These are phyloP conservation scores for Metschnikowia similis DNA, from an alignment of 805 yeast species.

Conservation along the genomic window DNA sequence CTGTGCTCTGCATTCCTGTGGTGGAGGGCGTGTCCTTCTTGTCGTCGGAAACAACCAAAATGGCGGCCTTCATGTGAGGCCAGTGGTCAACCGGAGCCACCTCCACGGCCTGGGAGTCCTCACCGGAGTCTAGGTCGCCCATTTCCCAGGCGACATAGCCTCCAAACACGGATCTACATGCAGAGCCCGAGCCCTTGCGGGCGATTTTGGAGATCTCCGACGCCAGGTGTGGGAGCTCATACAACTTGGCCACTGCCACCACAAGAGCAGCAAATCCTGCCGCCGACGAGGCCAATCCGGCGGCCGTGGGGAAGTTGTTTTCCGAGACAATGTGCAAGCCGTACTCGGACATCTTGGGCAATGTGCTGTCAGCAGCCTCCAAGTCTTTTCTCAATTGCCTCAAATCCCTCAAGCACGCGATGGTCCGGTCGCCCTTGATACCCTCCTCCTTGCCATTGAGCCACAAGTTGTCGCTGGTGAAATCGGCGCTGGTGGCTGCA, in stretches of 20 bases:
- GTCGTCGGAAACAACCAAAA: conserved; percentile 86
- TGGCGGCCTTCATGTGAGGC: conserved; percentile 88
- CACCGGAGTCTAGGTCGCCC: conserved; percentile 76
- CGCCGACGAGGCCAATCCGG: conserved; percentile 96
- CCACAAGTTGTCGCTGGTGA: conserved; percentile 66
- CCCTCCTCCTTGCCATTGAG: conserved; percentile 83
- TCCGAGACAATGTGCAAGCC: conserved; percentile 80
- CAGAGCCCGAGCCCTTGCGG: conserved; percentile 97
- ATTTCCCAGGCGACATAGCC: conserved; percentile 99
- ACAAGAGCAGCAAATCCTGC: conserved; percentile 98
- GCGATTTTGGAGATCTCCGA: conserved; percentile 91
- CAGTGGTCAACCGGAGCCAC: conserved; percentile 81
- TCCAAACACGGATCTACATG: conserved; percentile 94
- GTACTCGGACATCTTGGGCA: conserved; percentile 62
- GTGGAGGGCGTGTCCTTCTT: conserved; percentile 95
- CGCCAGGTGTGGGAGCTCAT: conserved; percentile 75
- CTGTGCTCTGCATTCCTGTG: conserved; percentile 95
- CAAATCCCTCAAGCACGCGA: conserved; percentile 73
- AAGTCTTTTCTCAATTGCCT: conserved; percentile 59
- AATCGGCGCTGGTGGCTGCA: conserved; percentile 62
- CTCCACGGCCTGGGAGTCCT: conserved; percentile 91
- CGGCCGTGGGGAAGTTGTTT: conserved; percentile 98
- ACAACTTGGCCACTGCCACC: conserved; percentile 79
- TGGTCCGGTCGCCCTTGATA: conserved; percentile 56
- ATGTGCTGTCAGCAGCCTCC: conserved; percentile 50